phyloP scores from a whole-genome alignment of 768 basidiomycete genomes.

The Leccinellum albellum region DNA sequence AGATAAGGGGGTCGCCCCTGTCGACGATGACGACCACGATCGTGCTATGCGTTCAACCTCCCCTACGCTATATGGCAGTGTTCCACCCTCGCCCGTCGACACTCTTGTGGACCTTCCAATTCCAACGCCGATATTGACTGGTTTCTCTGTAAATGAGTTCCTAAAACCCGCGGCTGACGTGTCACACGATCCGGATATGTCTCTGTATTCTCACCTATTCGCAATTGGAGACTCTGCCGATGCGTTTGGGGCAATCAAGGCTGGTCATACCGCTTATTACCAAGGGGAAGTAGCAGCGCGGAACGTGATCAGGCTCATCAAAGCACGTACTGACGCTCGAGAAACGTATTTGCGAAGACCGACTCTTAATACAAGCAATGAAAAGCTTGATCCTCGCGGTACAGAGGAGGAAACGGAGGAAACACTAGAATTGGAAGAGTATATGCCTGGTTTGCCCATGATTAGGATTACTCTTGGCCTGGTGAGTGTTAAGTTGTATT shows the following conservation, averaged over 20 bases:
- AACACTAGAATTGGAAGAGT: conserved; percentile 36
- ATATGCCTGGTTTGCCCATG: conserved; percentile 44
- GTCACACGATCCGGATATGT: conserved; percentile 8
- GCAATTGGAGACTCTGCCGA: conserved; percentile 62
- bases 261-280: conserved; percentile 54
- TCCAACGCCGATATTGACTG: neutral
- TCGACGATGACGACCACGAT: neutral
- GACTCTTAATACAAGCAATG: neutral
- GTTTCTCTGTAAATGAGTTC: neutral
- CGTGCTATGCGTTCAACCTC: neutral
- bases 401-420: neutral
- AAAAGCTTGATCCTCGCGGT: neutral
- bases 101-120: conserved; percentile 5
- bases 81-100: conserved; percentile 6
- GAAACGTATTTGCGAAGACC: neutral
- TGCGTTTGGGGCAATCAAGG: conserved; percentile 59
- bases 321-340: neutral
- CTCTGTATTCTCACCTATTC: conserved; percentile 51
- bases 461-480: conserved; percentile 65
- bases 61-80: conserved; percentile 1
- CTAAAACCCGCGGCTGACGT: conserved; percentile 12
- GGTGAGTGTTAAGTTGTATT: conserved; percentile 31
- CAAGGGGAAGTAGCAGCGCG: conserved; percentile 51
- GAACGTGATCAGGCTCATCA: conserved; percentile 50
- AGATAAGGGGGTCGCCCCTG: neutral